Conservation (phyloP, 371 early-diverging fungal genomes). For the Apophysomyces elegans region DNA sequence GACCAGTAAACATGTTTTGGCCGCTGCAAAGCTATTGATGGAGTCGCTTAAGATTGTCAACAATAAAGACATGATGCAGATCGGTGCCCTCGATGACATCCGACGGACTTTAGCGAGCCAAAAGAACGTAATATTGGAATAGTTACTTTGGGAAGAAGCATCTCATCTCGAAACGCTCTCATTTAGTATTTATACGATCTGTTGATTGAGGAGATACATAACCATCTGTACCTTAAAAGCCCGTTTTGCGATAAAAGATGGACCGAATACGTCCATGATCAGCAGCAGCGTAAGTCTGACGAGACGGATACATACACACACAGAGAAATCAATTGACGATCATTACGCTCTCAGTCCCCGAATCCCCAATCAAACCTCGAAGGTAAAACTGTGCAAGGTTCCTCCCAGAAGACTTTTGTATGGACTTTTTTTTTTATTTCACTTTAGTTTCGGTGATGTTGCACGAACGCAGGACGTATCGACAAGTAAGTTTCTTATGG, state of each 20-base stretch:
- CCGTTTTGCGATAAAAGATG: constrained; percentile 68
- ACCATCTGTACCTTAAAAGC: constrained; percentile 91
- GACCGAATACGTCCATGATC: constrained; percentile 60
- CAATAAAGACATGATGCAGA: constrained; percentile 76
- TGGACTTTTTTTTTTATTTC: no score
- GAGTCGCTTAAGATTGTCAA: constrained; percentile 70
- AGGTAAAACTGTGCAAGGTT: constrained; percentile 16
- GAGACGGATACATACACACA: neutral
- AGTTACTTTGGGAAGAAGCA: neutral
- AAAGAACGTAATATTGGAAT: constrained; percentile 54
- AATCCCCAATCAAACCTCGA: constrained; percentile 40
- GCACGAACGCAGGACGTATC: neutral
- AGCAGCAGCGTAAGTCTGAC: constrained; percentile 54
- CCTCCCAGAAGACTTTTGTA: no score
- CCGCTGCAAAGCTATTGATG: constrained; percentile 76
- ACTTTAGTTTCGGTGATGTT: constrained; percentile 9
- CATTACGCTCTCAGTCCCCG: constrained; percentile 44
- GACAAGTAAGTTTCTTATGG: neutral
- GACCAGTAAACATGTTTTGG: constrained; percentile 79
- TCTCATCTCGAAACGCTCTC: neutral
- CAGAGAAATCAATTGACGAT: neutral
- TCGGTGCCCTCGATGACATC: constrained; percentile 86
- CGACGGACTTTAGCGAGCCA: constrained; percentile 72
- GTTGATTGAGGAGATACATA: constrained; percentile 90
- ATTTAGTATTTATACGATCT: constrained; percentile 73